phyloP scores from a whole-genome alignment of 78 protist genomes.

The Trichosphaerium sp. region DNA sequence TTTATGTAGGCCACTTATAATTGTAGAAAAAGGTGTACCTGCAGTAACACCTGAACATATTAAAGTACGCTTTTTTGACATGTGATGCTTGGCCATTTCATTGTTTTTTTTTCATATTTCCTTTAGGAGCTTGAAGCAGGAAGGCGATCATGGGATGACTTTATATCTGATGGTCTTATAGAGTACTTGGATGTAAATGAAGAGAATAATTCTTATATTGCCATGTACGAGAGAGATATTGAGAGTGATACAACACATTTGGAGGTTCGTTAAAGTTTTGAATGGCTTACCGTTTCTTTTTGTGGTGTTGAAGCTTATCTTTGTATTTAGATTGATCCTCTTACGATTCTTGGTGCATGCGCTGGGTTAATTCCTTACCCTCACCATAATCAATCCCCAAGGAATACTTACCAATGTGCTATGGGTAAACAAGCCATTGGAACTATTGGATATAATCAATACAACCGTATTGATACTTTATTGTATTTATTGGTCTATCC shows the following conservation, averaged over 20 bases:
- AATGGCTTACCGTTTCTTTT: too few species aligned
- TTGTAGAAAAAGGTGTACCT: constrained; percentile 81
- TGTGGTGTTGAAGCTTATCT: too few species aligned
- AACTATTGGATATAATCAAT: constrained; percentile 92
- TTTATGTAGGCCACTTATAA: constrained; percentile 93
- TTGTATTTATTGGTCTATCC: constrained; percentile 84
- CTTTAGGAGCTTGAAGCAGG: constrained; percentile 52
- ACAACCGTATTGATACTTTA: constrained; percentile 92
- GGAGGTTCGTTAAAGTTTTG: too few species aligned
- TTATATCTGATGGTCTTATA: constrained; percentile 57
- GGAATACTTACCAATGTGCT: constrained; percentile 99
- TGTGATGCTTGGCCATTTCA: neutral
- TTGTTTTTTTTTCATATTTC: neutral
- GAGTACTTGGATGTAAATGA: constrained; percentile 97
- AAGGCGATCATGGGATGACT: constrained; percentile 47
- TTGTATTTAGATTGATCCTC: constrained; percentile 98
- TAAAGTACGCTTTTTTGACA: neutral
- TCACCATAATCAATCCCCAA: constrained; percentile 99
- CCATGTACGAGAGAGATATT: constrained; percentile 55
- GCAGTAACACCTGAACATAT: constrained; percentile 52
- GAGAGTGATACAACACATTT: constrained; percentile 80
- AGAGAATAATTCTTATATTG: constrained; percentile 73
- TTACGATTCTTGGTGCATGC: constrained; percentile 91
- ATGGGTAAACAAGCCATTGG: constrained; percentile 99
- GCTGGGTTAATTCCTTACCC: constrained; percentile 95